Evolutionary conservation across 1,284 basidiomycete species (phyloP), one percentile per base, ranked within the genome.

Genomic region (Agaricales sp.): DNA sequence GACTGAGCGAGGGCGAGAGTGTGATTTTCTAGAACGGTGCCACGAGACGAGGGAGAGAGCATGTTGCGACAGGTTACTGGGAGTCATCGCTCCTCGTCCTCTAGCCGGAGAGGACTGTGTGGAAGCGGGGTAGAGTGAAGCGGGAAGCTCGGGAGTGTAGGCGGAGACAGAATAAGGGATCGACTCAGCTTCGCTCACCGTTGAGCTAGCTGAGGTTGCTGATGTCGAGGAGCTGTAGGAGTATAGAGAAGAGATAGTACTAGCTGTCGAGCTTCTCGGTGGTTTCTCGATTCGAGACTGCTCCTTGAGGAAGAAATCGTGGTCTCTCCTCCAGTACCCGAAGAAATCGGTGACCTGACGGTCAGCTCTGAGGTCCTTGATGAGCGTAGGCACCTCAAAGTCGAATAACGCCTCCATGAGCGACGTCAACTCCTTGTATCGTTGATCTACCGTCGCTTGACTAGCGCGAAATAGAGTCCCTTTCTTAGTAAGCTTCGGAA

Each of bases 261-360:
- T 57, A 4, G 64, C 55, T 23, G 43, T 46, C 11, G 66, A 67
- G 18, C 54, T 37, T 43, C 67, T 61, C 14, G 52, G 20, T n/a
- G 43, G 54, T 43, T 55, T 51, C 18, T 35, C 30, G 30, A 35
- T 35, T n/a, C n/a, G 39, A 45, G 51, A 55, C 13, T 53, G 53
- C 21, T 54, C 39, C 55, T 76, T 78, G 47, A 68, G 63, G n/a
- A 68, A 66, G 22, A 77, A 63, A 48, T 87, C 84, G 48, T 76
- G 63, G 59, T 89, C 86, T 43, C 78, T 67, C 51, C 79, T 69
- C 87, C 86, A 89, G 54, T 76, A 74, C 2, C 76, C 81, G 59
- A 89, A 89, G 63, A 89, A 89, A 59, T 88, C 81, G 3, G 77
- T 77, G 46, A 85, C 73, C 18, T 71, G 59, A 26, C 68, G 69